These are phyloP conservation scores for Trypanosoma boissoni DNA, from an alignment of 208 protist genomes.

Conservation along the genomic window DNA sequence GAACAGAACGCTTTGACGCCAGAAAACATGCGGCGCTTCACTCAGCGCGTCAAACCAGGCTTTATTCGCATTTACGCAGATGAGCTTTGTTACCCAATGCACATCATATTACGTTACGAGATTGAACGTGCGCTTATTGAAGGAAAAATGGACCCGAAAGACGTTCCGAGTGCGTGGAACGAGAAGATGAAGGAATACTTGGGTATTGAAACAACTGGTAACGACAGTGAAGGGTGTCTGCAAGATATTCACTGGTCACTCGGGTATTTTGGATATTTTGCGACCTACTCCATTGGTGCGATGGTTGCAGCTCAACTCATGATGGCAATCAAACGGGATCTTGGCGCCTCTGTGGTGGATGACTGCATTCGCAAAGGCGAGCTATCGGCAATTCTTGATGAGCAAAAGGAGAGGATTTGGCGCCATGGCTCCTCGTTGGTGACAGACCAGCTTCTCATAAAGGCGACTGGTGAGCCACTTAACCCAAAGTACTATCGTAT, in stretches of 20 bases:
- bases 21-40: conserved; percentile 38
- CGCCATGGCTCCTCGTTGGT: conserved; percentile 40
- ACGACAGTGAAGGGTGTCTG: conserved; percentile 59
- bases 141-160: conserved; percentile 59
- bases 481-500: conserved; percentile 60
- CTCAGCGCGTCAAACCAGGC: conserved; percentile 50
- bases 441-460: conserved; percentile 58
- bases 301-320: conserved; percentile 76
- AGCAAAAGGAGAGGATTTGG: conserved; percentile 80
- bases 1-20: conserved; percentile 32
- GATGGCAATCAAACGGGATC: conserved; percentile 49
- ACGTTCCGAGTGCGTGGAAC: conserved; percentile 71
- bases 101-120: conserved; percentile 82
- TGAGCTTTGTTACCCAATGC: conserved; percentile 83
- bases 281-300: conserved; percentile 70
- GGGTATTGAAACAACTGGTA: conserved; percentile 47
- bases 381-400: conserved; percentile 23
- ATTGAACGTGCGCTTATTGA: conserved; percentile 76
- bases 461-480: conserved; percentile 62
- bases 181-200: conserved; percentile 78
- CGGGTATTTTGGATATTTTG: conserved; percentile 78
- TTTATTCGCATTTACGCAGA: conserved; percentile 81
- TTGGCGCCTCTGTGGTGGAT: conserved; percentile 49
- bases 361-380: conserved; percentile 44
- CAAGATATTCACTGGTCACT: conserved; percentile 86